Conservation (phyloP, 441 rosid species). For the Pelargonium exstipulatum region DNA sequence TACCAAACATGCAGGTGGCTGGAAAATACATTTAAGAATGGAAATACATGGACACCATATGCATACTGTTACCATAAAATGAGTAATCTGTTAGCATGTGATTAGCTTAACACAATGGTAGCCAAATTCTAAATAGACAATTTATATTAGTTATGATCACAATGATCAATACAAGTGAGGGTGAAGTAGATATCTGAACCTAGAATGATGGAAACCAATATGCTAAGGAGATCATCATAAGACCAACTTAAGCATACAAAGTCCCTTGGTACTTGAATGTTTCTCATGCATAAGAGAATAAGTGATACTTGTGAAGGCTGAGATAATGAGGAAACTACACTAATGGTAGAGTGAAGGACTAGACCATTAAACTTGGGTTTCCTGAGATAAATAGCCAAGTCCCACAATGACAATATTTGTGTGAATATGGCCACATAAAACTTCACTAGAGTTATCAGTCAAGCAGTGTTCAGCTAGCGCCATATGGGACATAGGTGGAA, state of each 20-base stretch:
- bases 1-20: neutral
- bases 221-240: too few relatives aligned
- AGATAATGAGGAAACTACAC: neutral
- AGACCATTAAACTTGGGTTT: neutral
- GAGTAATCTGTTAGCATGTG: neutral
- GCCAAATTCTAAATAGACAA: neutral
- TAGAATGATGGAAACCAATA: neutral
- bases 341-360: neutral
- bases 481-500: neutral
- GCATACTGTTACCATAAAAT: neutral
- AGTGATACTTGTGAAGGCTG: too few relatives aligned
- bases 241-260: too few relatives aligned
- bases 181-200: neutral
- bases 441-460: neutral
- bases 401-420: neutral
- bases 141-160: neutral
- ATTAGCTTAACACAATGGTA: neutral
- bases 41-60: neutral
- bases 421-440: neutral
- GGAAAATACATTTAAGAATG: neutral
- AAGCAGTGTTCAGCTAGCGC: neutral
- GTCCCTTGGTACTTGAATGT: neutral
- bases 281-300: neutral
- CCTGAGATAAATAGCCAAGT: neutral
- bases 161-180: neutral